Conservation (phyloP, 139 green algal genomes). For the Tetradesmus lagerheimii region DNA sequence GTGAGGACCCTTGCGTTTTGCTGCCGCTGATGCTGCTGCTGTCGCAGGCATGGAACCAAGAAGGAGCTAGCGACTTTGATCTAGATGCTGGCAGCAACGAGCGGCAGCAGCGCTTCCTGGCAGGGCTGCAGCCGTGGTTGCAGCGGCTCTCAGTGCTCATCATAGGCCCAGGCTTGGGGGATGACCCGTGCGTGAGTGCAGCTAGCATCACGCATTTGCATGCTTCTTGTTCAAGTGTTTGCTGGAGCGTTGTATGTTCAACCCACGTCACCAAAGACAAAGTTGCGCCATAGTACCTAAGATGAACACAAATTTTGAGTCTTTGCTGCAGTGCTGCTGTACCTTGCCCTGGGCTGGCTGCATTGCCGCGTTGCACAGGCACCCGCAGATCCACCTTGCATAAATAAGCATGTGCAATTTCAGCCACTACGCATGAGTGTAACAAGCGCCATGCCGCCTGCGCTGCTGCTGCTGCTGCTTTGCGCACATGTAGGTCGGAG, state of each 20-base stretch:
- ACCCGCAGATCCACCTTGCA: neutral
- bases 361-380: neutral
- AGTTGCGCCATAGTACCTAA: too few relatives aligned
- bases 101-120: constrained; percentile 19
- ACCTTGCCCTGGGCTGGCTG: neutral
- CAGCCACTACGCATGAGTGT: neutral
- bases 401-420: too few relatives aligned
- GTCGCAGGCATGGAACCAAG: neutral
- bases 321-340: neutral
- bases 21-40: neutral
- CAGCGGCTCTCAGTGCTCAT: constrained; percentile 74
- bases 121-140: constrained; percentile 72
- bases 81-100: neutral
- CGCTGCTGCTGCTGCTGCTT: neutral
- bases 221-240: too few relatives aligned
- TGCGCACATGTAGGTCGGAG: constrained; percentile 5
- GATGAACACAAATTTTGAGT: too few relatives aligned
- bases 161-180: constrained; percentile 85
- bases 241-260: too few relatives aligned
- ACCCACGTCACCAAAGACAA: too few relatives aligned
- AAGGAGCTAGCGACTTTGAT: neutral
- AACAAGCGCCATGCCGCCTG: too few relatives aligned
- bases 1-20: neutral
- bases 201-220: too few relatives aligned
- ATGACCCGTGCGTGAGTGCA: constrained; percentile 57